Evolutionary conservation across 495 filamentous ascomycete species (phyloP), one percentile per base, ranked within the genome.

Genomic region (Penicillium silybi): DNA sequence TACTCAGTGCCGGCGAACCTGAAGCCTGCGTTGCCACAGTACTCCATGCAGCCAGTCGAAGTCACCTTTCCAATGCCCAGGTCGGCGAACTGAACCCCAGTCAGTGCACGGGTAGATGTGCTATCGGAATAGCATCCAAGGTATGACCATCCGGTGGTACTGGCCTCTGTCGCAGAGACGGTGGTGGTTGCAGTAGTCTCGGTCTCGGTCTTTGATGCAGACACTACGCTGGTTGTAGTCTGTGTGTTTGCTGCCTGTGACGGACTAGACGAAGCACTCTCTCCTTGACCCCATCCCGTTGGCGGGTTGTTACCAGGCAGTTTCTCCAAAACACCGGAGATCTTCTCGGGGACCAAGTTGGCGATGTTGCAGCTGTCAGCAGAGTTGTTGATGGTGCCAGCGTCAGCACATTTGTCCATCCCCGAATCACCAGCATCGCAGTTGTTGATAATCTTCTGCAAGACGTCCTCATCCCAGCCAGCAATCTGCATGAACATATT

Each of bases 391-490:
- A 57, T 57, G 7, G 43, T 39, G 8, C 58, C 55, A 26, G 45
- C 50, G 32, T 46, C 49, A n/a, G 61, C 44, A 67, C 87, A 91
- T 54, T 82, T 74, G 2, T 72, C 51, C 16, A 86, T 67, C 5
- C 50, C 61, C 20, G 80, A 80, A 44, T 72, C 78, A 4, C 57
- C 41, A 52, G 69, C 72, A 46, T 75, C 79, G 74, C 86, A 90
- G 20, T 63, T 70, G 42, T 84, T 65, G 52, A 87, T 57, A 52
- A 82, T 83, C 29, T 75, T 70, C 62, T 87, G 78, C 17, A 90
- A 80, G 46, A 76, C 70, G 5, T 67, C 53, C 44, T 73, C 63
- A 53, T 90, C 80, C 87, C 87, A 91, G 25, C 85, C 87, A 41
- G 86, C 80, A 40, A 90, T 63, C 58, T 69, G 41, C 29, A 18